Percentiles rank a stretch among this genome's conserved stretches.
These are phyloP conservation scores for Angophora floribunda DNA, from an alignment of 345 rosid genomes.

Conservation along the genomic window DNA sequence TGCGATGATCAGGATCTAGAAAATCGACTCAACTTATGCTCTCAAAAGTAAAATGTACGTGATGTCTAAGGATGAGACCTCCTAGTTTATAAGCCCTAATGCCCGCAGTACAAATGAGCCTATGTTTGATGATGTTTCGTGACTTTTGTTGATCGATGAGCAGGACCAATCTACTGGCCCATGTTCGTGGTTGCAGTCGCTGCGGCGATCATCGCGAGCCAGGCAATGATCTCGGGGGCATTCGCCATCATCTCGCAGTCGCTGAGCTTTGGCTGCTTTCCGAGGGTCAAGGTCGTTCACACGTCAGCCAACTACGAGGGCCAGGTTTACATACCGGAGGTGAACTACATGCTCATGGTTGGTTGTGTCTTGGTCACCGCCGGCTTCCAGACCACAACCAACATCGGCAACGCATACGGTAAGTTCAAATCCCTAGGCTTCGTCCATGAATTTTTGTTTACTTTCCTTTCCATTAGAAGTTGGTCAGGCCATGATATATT, in stretches of 20 bases:
- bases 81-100: background rate
- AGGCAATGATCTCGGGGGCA: slow-evolving; percentile 75
- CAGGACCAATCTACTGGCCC: slow-evolving; percentile 75
- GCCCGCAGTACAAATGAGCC: background rate
- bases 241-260: slow-evolving; percentile 67
- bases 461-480: background rate
- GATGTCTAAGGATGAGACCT: background rate
- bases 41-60: background rate
- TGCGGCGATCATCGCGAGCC: slow-evolving; percentile 80
- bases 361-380: slow-evolving; percentile 48
- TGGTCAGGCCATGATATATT: no score
- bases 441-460: background rate
- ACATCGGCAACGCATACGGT: slow-evolving; percentile 78
- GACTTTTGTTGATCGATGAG: background rate
- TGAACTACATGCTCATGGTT: slow-evolving; percentile 73
- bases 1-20: background rate
- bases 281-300: slow-evolving; percentile 72
- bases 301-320: slow-evolving; percentile 71
- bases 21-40: background rate
- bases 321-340: slow-evolving; percentile 77
- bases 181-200: slow-evolving; percentile 61
- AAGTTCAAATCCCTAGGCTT: background rate
- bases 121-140: background rate
- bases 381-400: slow-evolving; percentile 36
- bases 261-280: slow-evolving; percentile 56